phyloP scores from a whole-genome alignment of 176 grass and related monocot genomes.

The Dactylis glomerata region DNA sequence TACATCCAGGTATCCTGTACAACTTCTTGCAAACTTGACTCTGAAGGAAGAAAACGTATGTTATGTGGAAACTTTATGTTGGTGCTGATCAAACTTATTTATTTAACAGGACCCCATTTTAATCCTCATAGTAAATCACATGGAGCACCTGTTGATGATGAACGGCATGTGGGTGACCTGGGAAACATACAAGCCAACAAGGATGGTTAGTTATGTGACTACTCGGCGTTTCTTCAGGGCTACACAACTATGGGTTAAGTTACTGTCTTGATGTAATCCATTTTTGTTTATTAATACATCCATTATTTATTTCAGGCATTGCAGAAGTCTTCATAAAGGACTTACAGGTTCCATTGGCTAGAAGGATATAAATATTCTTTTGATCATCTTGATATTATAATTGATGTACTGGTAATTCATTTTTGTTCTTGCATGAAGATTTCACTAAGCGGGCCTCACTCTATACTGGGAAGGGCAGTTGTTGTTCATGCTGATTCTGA shows the following conservation, averaged over 20 bases:
- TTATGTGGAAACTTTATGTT: neutral
- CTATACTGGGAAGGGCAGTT: constrained; percentile 63
- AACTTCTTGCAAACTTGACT: neutral
- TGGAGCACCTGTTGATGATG: constrained; percentile 53
- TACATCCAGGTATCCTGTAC: neutral
- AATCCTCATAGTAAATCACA: constrained; percentile 58
- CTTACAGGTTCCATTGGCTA: constrained; percentile 34
- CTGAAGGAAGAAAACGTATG: neutral
- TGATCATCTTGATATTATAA: neutral
- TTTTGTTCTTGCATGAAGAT: constrained; percentile 41
- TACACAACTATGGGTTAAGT: neutral
- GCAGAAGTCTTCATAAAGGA: constrained; percentile 69
- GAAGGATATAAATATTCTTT: neutral
- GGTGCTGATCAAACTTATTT: neutral
- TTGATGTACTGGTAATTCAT: constrained; percentile 12
- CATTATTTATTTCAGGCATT: constrained; percentile 42
- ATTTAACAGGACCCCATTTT: constrained; percentile 60
- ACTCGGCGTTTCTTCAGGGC: neutral
- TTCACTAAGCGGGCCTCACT: constrained; percentile 43
- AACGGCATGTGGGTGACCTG: constrained; percentile 61
- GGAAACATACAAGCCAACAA: constrained; percentile 58
- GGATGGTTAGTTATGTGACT: constrained; percentile 47
- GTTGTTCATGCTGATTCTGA: constrained; percentile 73
- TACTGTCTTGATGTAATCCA: neutral
- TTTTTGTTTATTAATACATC: neutral